Evolutionary conservation across 2,329 filamentous ascomycete genomes (phyloP), one percentile per base, ranked within the genome.

Genomic region (Capronia americana): DNA sequence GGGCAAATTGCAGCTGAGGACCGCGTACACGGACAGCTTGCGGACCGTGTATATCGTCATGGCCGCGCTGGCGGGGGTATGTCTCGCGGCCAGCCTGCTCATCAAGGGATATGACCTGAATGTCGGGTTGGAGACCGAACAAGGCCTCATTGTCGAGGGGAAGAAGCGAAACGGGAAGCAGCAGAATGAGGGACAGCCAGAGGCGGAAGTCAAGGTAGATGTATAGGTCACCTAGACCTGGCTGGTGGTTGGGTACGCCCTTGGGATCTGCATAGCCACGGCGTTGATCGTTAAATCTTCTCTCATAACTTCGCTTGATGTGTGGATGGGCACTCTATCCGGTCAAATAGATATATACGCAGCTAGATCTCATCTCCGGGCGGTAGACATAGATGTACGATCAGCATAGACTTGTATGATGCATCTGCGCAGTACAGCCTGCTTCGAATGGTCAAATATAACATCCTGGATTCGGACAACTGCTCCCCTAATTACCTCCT

Each of bases 41-140:
- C 80, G 79, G 65, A 83, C 82, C 46, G 82, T 88, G 20, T 88
- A 85, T 83, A 81, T 84, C 28, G 81, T 87, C 26, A 83, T 86
- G 77, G 82, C 81, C 63, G 86, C 77, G 0, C 76, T 88, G n/a
- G 79, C 80, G 11, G 84, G 76, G 0, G 74, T 85, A 1, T 84
- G 83, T 1, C 75, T 87, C 38, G 56, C 87, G 41, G 76, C 83
- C 57, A 87, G 83, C 70, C 66, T 85, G 0, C 81, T 84, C 67
- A 85, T 86, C 2, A 81, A 86, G 72, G 79, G 76, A 3, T 82
- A 83, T 71, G 77, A 78, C 65, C 74, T 87, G 67, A 79, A 84
- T 66, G 76, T 78, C 57, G 81, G 77, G 56, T 74, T 83, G 70
- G 80, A 80, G 67, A 83, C 82, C 1, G 77, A 82, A 57, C 84